Evolutionary conservation across 2,329 filamentous ascomycete genomes (phyloP).

Genomic region (Fusarium dlaminii): DNA sequence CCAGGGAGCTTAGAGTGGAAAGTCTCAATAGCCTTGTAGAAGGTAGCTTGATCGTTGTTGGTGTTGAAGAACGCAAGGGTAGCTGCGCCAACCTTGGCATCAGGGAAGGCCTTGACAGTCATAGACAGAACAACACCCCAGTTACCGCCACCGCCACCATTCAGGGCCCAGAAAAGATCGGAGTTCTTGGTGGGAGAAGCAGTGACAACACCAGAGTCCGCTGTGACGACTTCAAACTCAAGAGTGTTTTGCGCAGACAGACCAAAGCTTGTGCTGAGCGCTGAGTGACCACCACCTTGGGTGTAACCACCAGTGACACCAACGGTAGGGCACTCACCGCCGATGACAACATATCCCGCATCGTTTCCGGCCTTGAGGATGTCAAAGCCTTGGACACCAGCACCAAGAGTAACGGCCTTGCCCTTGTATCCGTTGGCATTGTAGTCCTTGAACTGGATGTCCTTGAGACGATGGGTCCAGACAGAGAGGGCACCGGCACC

Average conservation of each 20-base stretch:
- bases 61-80: slow-evolving; percentile 53
- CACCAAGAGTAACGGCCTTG: slow-evolving; percentile 62
- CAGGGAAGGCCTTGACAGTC: slow-evolving; percentile 53
- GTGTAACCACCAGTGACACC: slow-evolving; percentile 65
- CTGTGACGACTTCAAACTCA: slow-evolving; percentile 65
- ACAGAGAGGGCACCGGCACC: slow-evolving; percentile 57
- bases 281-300: slow-evolving; percentile 65
- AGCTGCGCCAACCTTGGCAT: slow-evolving; percentile 54
- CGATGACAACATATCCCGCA: slow-evolving; percentile 59
- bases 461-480: slow-evolving; percentile 55
- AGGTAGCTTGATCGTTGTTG: slow-evolving; percentile 49
- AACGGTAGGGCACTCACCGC: slow-evolving; percentile 65
- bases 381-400: slow-evolving; percentile 63
- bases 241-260: slow-evolving; percentile 69
- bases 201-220: slow-evolving; percentile 56
- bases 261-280: slow-evolving; percentile 63
- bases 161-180: slow-evolving; percentile 72
- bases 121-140: slow-evolving; percentile 67
- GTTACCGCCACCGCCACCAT: slow-evolving; percentile 67
- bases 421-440: slow-evolving; percentile 58
- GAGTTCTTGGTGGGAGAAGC: slow-evolving; percentile 58
- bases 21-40: slow-evolving; percentile 58
- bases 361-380: slow-evolving; percentile 55
- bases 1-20: slow-evolving; percentile 49
- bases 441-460: slow-evolving; percentile 53